Percentiles rank a stretch among this genome's conserved stretches.
Conservation (phyloP, 139 green algal species). For the Eudorina sp. region DNA sequence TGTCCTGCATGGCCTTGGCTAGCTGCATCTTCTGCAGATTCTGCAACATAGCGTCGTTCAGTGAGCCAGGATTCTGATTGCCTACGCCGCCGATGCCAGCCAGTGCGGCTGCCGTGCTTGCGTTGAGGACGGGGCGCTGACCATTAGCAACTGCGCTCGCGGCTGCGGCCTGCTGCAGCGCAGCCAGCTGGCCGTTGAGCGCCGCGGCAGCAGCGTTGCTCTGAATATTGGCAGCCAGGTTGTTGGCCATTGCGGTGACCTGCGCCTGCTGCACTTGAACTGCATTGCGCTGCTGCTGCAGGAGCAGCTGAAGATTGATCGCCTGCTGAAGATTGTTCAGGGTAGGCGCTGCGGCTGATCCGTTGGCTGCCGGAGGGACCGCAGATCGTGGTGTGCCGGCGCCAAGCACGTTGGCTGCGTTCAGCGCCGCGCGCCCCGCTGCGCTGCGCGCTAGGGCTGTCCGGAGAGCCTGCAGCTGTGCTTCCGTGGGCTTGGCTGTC, state of each 20-base stretch:
- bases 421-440: constrained; percentile 10
- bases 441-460: constrained; percentile 23
- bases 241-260: constrained; percentile 11
- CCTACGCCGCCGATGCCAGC: not conserved
- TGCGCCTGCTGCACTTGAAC: constrained; percentile 43
- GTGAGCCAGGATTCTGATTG: not conserved
- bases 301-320: constrained; percentile 45
- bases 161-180: constrained; percentile 41
- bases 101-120: not conserved
- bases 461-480: constrained; percentile 40
- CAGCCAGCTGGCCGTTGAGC: constrained; percentile 4
- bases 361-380: not conserved
- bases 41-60: constrained; percentile 30
- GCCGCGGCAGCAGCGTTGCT: constrained; percentile 11
- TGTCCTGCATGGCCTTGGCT: constrained; percentile 36
- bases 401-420: constrained; percentile 24
- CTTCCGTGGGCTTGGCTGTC: constrained; percentile 35
- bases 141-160: constrained; percentile 28
- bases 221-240: constrained; percentile 23
- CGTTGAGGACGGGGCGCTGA: not conserved
- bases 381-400: not conserved
- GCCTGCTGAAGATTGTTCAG: constrained; percentile 49
- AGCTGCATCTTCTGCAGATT: constrained; percentile 49
- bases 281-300: constrained; percentile 39
- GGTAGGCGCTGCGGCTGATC: not conserved